phyloP scores from a whole-genome alignment of 768 basidiomycete species.

The Tricholoma sp. region DNA sequence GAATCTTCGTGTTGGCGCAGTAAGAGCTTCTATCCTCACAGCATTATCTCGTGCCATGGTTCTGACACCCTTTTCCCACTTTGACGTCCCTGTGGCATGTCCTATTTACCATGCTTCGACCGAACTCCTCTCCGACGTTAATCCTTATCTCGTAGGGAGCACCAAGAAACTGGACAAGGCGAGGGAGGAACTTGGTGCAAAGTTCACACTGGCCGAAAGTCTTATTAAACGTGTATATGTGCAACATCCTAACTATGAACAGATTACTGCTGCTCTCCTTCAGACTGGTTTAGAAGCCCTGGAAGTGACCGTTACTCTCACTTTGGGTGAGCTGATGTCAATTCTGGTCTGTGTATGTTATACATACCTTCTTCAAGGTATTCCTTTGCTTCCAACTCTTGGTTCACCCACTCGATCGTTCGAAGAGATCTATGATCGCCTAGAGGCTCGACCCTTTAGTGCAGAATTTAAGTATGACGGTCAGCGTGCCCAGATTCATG shows the following conservation, averaged over 20 bases:
- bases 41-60: slow-evolving; percentile 78
- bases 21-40: slow-evolving; percentile 74
- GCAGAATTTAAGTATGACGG: slow-evolving; percentile 94
- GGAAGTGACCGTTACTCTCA: slow-evolving; percentile 54
- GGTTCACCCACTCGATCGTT: slow-evolving; percentile 85
- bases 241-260: slow-evolving; percentile 70
- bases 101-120: slow-evolving; percentile 21
- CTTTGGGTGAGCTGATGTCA: slow-evolving; percentile 50
- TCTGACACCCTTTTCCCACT: slow-evolving; percentile 40
- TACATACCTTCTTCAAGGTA: slow-evolving; percentile 35
- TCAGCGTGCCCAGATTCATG: slow-evolving; percentile 81
- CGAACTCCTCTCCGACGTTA: slow-evolving; percentile 23
- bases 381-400: slow-evolving; percentile 81
- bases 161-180: slow-evolving; percentile 21
- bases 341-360: not conserved
- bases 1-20: slow-evolving; percentile 85
- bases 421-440: slow-evolving; percentile 72
- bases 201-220: slow-evolving; percentile 54
- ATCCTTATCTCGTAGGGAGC: slow-evolving; percentile 14
- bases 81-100: slow-evolving; percentile 12
- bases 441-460: slow-evolving; percentile 62
- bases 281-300: slow-evolving; percentile 58
- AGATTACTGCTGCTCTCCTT: slow-evolving; percentile 59
- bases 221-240: slow-evolving; percentile 69
- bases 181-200: slow-evolving; percentile 32